Conservation (phyloP, 2,329 filamentous ascomycete genomes). For the Colletotrichum incanum region DNA sequence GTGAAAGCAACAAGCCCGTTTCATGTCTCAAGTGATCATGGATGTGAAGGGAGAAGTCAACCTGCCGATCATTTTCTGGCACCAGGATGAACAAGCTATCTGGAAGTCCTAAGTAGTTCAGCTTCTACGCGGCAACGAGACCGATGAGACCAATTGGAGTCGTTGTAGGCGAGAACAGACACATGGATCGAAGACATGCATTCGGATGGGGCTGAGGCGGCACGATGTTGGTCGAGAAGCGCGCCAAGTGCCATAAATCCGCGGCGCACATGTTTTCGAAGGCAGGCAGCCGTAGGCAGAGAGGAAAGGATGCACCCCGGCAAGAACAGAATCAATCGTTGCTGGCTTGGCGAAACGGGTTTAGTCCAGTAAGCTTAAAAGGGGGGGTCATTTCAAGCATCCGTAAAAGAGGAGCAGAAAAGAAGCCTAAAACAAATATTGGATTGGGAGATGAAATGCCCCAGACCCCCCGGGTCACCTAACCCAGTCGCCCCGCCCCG, state of each 20-base stretch:
- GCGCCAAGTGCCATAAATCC: not conserved
- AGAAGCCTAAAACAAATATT: slow-evolving; percentile 5
- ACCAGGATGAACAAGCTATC: not conserved
- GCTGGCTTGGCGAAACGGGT: not conserved
- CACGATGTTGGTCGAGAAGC: not conserved
- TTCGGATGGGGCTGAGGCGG: slow-evolving; percentile 1
- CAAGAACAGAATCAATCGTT: not conserved
- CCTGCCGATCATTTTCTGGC: not conserved
- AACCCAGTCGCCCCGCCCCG: slow-evolving; percentile 4
- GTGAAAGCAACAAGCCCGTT: no score
- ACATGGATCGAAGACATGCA: not conserved
- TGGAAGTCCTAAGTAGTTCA: not conserved
- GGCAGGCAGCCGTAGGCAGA: not conserved
- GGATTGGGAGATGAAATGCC: not conserved
- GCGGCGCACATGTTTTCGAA: not conserved
- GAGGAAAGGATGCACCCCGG: not conserved
- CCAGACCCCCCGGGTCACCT: slow-evolving; percentile 3
- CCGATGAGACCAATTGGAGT: not conserved
- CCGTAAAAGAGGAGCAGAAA: not conserved
- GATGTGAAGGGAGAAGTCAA: no score
- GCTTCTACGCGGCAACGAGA: not conserved
- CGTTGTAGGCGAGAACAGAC: not conserved
- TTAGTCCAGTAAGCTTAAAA: not conserved
- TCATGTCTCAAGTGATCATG: no score
- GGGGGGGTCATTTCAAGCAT: not conserved